phyloP scores from a whole-genome alignment of 23 red algal species.

The Gracilariopsis chorda region DNA sequence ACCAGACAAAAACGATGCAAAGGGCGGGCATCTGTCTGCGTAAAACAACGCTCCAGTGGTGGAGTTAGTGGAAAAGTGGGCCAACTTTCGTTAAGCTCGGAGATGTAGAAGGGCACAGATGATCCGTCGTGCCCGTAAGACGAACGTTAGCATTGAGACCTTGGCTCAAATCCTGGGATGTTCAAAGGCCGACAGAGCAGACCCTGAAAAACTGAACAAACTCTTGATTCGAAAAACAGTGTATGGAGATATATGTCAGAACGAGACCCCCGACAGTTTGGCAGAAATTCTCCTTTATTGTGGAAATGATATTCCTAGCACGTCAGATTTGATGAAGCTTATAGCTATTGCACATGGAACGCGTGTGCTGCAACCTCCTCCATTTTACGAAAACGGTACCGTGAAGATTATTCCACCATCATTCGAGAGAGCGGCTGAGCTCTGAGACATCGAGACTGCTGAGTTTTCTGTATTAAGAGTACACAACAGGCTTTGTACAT shows the following conservation, averaged over 20 bases:
- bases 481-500: too few species aligned
- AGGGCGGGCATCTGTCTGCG: too few species aligned
- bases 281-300: neutral
- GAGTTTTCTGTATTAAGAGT: too few species aligned
- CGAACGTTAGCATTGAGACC: neutral
- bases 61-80: too few species aligned
- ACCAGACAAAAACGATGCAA: neutral
- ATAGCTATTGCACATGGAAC: neutral
- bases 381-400: neutral
- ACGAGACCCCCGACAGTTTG: neutral
- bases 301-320: neutral
- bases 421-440: too few species aligned
- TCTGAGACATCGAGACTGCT: too few species aligned
- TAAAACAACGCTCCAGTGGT: too few species aligned
- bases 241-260: slow-evolving; percentile 22
- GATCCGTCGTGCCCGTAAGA: too few species aligned
- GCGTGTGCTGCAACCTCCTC: neutral
- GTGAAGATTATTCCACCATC: neutral
- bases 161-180: neutral
- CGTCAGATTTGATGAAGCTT: neutral
- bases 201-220: neutral
- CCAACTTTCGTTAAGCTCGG: too few species aligned
- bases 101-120: too few species aligned
- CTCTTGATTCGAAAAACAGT: neutral
- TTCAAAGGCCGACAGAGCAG: neutral